These are phyloP conservation scores for Scleromitrula shiraiana DNA, from an alignment of 2,329 filamentous ascomycete species.

Conservation along the genomic window DNA sequence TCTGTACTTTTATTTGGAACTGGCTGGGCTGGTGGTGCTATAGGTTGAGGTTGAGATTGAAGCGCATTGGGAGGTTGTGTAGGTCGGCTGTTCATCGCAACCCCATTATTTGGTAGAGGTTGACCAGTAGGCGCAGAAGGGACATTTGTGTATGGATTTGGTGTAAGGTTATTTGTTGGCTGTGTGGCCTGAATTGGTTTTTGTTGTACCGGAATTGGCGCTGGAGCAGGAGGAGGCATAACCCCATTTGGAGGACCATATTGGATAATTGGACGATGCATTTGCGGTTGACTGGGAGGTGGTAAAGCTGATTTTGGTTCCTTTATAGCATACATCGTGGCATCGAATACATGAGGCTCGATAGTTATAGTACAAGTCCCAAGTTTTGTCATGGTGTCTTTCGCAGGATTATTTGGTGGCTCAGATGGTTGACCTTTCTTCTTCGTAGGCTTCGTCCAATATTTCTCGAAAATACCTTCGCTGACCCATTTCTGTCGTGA, in stretches of 20 bases:
- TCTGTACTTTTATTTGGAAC: slow-evolving; percentile 42
- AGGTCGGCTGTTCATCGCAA: neutral
- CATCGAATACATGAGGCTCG: slow-evolving; percentile 74
- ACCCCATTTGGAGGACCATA: slow-evolving; percentile 57
- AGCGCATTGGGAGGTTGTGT: slow-evolving; percentile 4
- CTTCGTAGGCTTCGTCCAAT: slow-evolving; percentile 67
- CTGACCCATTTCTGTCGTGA: slow-evolving; percentile 67
- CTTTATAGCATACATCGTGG: slow-evolving; percentile 64
- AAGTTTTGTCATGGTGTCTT: slow-evolving; percentile 64
- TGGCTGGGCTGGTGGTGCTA: slow-evolving; percentile 11
- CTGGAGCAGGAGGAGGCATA: slow-evolving; percentile 45
- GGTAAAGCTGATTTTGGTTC: slow-evolving; percentile 36
- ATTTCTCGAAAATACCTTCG: slow-evolving; percentile 67
- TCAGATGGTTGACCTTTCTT: slow-evolving; percentile 59
- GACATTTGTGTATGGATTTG: neutral
- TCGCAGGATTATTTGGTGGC: slow-evolving; percentile 53
- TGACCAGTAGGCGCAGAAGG: neutral
- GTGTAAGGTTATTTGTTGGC: slow-evolving; percentile 13
- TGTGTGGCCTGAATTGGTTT: slow-evolving; percentile 26
- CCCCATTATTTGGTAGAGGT: neutral
- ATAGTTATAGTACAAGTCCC: slow-evolving; percentile 68
- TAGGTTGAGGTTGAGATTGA: too few species aligned
- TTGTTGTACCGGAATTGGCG: slow-evolving; percentile 27
- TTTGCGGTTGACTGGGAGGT: slow-evolving; percentile 28
- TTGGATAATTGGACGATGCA: slow-evolving; percentile 51